A percentile compares a stretch with the other conserved stretches of the same genome.
Conservation (phyloP, 306 rosid species). For the Castanea crenata region DNA sequence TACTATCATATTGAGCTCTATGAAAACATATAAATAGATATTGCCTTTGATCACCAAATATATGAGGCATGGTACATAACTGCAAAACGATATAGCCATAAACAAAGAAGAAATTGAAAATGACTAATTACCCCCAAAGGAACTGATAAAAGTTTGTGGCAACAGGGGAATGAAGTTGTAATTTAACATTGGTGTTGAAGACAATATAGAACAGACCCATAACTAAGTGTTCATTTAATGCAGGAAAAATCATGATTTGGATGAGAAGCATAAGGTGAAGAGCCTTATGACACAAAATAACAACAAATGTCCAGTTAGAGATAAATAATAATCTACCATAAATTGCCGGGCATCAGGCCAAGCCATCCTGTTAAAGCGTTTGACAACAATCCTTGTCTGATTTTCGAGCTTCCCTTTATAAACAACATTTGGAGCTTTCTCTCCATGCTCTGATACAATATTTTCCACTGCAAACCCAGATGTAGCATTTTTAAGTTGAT, state of each 20-base stretch:
- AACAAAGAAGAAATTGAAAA: background rate
- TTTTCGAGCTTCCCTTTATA: conserved; percentile 81
- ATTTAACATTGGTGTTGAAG: background rate
- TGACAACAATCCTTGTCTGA: conserved; percentile 74
- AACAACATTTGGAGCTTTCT: conserved; percentile 87
- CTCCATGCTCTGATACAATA: conserved; percentile 85
- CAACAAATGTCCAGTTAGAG: background rate
- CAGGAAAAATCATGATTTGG: conserved; percentile 6
- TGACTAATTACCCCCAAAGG: background rate
- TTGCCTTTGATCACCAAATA: background rate
- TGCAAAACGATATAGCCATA: background rate
- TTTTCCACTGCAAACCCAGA: conserved; percentile 85
- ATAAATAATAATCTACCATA: conserved; percentile 42
- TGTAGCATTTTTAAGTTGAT: conserved; percentile 77
- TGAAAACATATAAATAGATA: background rate
- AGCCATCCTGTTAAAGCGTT: conserved; percentile 77
- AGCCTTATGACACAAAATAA: background rate
- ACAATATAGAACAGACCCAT: background rate
- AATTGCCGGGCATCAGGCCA: conserved; percentile 82
- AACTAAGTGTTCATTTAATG: conserved; percentile 1
- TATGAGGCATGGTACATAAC: background rate
- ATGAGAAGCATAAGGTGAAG: background rate
- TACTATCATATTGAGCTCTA: background rate
- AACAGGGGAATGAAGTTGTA: background rate
- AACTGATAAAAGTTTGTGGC: background rate